Evolutionary conservation across 257 asterid genomes (phyloP), one percentile per base, ranked within the genome.

Genomic region (Solanum boliviense): DNA sequence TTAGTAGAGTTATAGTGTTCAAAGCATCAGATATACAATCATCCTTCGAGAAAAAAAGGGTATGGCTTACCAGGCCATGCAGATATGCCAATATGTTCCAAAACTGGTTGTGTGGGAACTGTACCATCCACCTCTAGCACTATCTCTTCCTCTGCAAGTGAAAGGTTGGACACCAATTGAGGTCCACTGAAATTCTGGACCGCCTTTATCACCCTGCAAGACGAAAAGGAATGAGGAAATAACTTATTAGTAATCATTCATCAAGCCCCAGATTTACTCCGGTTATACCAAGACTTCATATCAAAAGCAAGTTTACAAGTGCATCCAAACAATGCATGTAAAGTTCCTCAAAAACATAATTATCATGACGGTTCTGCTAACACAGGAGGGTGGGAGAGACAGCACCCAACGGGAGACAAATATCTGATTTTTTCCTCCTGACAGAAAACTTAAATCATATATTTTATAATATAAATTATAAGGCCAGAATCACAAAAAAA

Each of bases 41-140:
- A 72, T 34, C 70, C 18, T 25, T 62, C n/a, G 18, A 84, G 86
- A 90, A 87, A 38, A 89, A 8, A 85, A 15, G 72, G 39, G 88
- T 78, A 88, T 65, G 85, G 84, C 90, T 90, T 90, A 96, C 99
- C 98, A 90, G 97, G 99, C 99, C 99, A 96, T 86, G 97, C 98
- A 89, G 99, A 91, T 94, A 95, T 94, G 88, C 99, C 99, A 52
- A 93, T 85, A 92, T 95, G 99, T 91, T 95, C 97, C 91, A 96
- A 86, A 88, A 96, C 98, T 74, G 98, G 98, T 88, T 94, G 96
- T 15, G 98, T 96, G 56, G 98, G 98, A 86, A 93, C 94, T 71
- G 95, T 91, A 83, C 99, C 99, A 84, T 93, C 99, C 88, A 92
- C 84, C 86, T 96, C 98, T 85, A 96, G 85, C 73, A 96, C 88